phyloP scores from a whole-genome alignment of 2,329 filamentous ascomycete species.

The Amylocarpus encephaloides region DNA sequence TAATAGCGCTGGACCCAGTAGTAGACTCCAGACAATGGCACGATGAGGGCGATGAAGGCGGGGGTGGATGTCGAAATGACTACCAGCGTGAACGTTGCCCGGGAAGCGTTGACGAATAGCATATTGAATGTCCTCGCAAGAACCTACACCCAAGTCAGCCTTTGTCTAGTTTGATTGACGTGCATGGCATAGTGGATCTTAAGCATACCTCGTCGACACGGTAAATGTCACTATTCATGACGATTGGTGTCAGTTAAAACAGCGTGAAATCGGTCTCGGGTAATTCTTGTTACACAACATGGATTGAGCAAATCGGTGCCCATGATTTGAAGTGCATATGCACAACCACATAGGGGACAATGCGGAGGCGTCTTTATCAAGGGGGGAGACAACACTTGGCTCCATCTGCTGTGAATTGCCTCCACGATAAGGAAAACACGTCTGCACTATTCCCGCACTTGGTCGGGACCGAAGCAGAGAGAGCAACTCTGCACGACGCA shows the following conservation, averaged over 20 bases:
- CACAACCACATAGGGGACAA: conserved; percentile 1
- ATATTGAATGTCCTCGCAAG: conserved; percentile 97
- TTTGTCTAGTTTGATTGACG: conserved; percentile 20
- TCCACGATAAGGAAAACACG: conserved; percentile 1
- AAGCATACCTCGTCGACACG: conserved; percentile 33
- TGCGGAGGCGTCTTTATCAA: neutral
- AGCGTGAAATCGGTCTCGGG: conserved; percentile 10
- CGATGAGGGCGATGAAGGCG: conserved; percentile 69
- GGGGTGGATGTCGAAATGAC: conserved; percentile 81
- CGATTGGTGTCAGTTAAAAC: conserved; percentile 21
- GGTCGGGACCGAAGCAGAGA: conserved; percentile 8
- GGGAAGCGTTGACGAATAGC: conserved; percentile 72
- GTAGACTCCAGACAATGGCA: conserved; percentile 76
- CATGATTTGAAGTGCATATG: conserved; percentile 13
- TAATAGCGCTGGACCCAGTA: conserved; percentile 96
- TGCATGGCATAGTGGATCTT: conserved; percentile 5
- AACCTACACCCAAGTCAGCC: conserved; percentile 66
- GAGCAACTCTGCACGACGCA: conserved; percentile 5
- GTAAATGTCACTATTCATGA: conserved; percentile 43
- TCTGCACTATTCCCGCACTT: conserved; percentile 8
- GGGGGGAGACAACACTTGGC: neutral
- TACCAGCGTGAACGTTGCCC: conserved; percentile 74
- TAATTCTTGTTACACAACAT: conserved; percentile 17
- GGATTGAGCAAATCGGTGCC: conserved; percentile 16
- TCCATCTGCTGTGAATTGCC: neutral